A percentile compares a stretch with the other conserved stretches of the same genome.
phyloP scores from a whole-genome alignment of 73 alveolate genomes.

The Durusdinium trenchii region DNA sequence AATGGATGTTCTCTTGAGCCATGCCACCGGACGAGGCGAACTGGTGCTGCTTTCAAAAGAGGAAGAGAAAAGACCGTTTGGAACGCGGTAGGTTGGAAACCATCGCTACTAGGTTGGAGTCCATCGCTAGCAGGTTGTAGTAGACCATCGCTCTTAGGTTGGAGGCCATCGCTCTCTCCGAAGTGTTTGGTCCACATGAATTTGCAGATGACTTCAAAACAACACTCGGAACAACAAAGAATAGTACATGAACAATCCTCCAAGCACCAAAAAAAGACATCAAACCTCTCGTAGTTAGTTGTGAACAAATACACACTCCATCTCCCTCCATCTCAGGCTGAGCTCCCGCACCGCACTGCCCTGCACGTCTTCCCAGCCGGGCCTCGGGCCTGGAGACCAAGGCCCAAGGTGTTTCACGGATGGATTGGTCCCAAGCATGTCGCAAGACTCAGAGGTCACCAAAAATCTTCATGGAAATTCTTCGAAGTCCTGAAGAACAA shows the following conservation, averaged over 20 bases:
- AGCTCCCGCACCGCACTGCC: conserved; percentile 25
- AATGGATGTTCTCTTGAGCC: background rate
- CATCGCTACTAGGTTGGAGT: too few species aligned
- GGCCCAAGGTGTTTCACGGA: background rate
- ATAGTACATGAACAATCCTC: too few species aligned
- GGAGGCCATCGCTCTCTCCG: too few species aligned
- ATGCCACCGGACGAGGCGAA: background rate
- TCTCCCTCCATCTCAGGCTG: background rate
- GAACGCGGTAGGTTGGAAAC: too few species aligned
- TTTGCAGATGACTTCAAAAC: too few species aligned
- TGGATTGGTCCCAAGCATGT: background rate
- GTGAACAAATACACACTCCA: too few species aligned
- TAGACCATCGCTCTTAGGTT: too few species aligned
- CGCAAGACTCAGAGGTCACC: background rate
- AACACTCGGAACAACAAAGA: too few species aligned
- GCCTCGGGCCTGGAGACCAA: background rate
- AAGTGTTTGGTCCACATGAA: too few species aligned
- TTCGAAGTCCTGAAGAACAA: background rate
- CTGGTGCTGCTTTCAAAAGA: background rate
- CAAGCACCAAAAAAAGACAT: too few species aligned
- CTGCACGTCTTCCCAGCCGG: conserved; percentile 53
- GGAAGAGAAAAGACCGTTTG: background rate
- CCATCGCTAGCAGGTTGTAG: too few species aligned
- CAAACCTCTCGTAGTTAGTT: too few species aligned
- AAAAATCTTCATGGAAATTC: background rate